Evolutionary conservation across 306 rosid species (phyloP), one percentile per base, ranked within the genome.

Genomic region (Begonia peltatifolia): DNA sequence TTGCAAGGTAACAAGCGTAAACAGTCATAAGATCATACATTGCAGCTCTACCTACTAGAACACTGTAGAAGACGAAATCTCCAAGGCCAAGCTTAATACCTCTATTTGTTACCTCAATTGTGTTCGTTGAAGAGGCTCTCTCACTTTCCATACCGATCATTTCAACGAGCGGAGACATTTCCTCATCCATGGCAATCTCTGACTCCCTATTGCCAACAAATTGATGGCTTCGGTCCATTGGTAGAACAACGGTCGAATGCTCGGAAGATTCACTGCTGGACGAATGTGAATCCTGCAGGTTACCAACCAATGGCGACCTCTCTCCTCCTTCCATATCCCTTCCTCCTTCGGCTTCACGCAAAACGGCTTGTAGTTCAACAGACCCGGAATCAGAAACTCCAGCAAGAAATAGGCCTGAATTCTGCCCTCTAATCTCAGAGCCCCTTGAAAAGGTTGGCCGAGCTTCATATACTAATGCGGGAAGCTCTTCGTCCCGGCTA

Each of bases 11-110:
- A 74, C 95, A 89, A 59, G 95, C 97, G 64, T 89, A 84, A 7
- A 84, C 95, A 2, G 95, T 89, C 97, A 85, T 89, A 14, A 89
- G 93, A 67, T 89, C 97, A 76, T 82, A 82, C 95, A 84, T 89
- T 48, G 97, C 94, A 68, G 97, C 95, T 70, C 97, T 82, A 43
- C 94, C 90, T 42, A 89, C 97, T 50, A 85, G 95, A 38, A 89
- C 97, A 72, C 94, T 82, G 70, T 89, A 89, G 87, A 89, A 89
- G 53, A 85, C 85, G 52, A 89, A 82, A 63, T 89, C 90, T 55
- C 97, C 95, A 58, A 89, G 90, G 9, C 97, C 95, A 60, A 89
- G 97, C 67, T 79, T 89, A 56, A 89, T 82, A 47, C 97, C 94
- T 62, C 78, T 72, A 14, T 67, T 74, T 12, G 71, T 43, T 58